Base-by-base conservation (phyloP, 176 grass and related monocot species). In the sorghum (Sorghum bicolor) region DNA sequence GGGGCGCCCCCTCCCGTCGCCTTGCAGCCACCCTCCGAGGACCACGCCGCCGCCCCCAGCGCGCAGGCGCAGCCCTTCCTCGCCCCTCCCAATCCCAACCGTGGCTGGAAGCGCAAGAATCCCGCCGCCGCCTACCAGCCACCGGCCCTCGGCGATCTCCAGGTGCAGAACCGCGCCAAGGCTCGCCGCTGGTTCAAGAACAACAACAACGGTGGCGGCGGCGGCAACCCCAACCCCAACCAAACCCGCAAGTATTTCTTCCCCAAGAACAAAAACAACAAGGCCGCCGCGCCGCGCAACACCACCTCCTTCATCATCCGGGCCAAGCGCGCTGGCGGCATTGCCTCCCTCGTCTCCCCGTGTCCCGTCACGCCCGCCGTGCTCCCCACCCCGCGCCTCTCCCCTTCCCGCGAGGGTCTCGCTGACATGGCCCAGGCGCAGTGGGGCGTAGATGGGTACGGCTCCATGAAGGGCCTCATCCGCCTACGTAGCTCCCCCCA, bases 391-490 rank as follows among this genome's bases (percentile, higher is more conserved):
- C 96, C 96, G 16, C 83, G 82, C 25, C 80, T 98, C 82, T 96
- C 96, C 20, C 96, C 96, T 2, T 81, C 90, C 24, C 93, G 91
- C 32, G 96, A 98, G 78, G 91, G 91, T 77, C 86, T 98, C 48
- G 86, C 88, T 4, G 93, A 98, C 80, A 93, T 98, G 91, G 96
- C 89, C 4, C 90, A 94, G 89, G 93, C 83, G 24, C 91, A 96
- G 84, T 98, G 96, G 96, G 96, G 93, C 45, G 93, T 98, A 3
- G 96, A 98, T 15, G 96, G 96, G 0, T 98, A 95, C 15, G 96
- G 93, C 62, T 94, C 96, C 44, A 98, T 98, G 93, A 98, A 93
- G 85, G 96, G 96, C 34, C 85, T 92, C 68, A 95, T 98, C 83
- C 93, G 96, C 34, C 90, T 98, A 70, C 93, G 93, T 25, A 78